phyloP scores from a whole-genome alignment of 257 asterid species.

The Primulina huaijiensis region DNA sequence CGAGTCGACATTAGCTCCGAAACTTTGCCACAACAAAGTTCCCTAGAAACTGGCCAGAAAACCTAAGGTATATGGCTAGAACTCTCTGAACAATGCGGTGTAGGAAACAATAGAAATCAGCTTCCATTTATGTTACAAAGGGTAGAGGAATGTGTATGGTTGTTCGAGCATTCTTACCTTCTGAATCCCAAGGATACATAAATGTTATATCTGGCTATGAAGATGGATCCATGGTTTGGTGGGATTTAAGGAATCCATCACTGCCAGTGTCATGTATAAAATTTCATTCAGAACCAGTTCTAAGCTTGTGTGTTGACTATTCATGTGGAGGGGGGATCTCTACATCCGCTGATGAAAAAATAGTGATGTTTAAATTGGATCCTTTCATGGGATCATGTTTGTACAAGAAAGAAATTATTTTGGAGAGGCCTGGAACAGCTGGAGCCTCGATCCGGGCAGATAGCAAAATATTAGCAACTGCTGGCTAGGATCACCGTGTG shows the following conservation, averaged over 20 bases:
- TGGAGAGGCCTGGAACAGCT: conserved; percentile 77
- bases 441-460: conserved; percentile 71
- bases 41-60: no score
- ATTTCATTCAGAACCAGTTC: conserved; percentile 80
- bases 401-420: conserved; percentile 59
- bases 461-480: conserved; percentile 67
- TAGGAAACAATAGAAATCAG: no score
- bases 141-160: conserved; percentile 91
- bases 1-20: no score
- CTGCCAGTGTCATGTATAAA: conserved; percentile 67
- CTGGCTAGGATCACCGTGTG: conserved; percentile 95
- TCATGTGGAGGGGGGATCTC: conserved; percentile 75
- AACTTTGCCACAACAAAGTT: no score
- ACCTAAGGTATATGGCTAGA: no score
- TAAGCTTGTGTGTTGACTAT: conserved; percentile 55
- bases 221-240: conserved; percentile 89
- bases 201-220: conserved; percentile 71
- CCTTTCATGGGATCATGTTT: conserved; percentile 55
- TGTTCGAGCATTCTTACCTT: conserved; percentile 57
- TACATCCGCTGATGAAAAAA: conserved; percentile 83
- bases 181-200: conserved; percentile 49
- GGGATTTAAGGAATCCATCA: conserved; percentile 80
- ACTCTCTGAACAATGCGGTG: no score
- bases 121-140: conserved; percentile 22
- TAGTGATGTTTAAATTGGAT: conserved; percentile 63